These are phyloP conservation scores for Conoideocrella luteorostrata DNA, from an alignment of 2,329 filamentous ascomycete genomes.

Conservation along the genomic window DNA sequence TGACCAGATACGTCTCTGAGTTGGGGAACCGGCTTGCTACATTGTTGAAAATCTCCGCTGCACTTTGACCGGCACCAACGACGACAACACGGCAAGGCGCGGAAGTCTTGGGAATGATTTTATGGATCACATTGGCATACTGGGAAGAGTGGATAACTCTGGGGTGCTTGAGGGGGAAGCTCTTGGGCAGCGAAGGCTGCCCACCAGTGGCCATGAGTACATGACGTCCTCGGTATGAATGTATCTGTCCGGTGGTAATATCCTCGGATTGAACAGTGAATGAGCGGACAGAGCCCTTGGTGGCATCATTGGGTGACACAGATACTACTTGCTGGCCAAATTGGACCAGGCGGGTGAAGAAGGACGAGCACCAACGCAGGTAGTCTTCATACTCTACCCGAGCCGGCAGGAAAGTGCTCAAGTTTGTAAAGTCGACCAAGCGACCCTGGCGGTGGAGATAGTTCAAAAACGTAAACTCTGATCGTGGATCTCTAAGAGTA, in stretches of 20 bases:
- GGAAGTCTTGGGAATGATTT: constrained; percentile 50
- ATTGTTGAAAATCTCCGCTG: constrained; percentile 92
- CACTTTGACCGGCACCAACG: constrained; percentile 84
- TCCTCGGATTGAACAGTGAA: constrained; percentile 66
- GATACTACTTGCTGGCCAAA: constrained; percentile 75
- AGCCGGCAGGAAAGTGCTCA: constrained; percentile 80
- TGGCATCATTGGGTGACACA: constrained; percentile 50
- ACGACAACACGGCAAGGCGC: constrained; percentile 71
- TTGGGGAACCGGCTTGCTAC: constrained; percentile 78
- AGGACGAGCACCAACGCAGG: constrained; percentile 81
- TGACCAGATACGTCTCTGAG: constrained; percentile 68
- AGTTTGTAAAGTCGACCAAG: constrained; percentile 86
- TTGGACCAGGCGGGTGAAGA: constrained; percentile 65
- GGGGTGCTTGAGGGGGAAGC: constrained; percentile 62
- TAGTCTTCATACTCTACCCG: constrained; percentile 93
- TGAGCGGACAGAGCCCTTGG: constrained; percentile 44
- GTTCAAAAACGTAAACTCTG: constrained; percentile 91
- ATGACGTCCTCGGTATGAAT: constrained; percentile 53
- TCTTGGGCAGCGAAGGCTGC: constrained; percentile 62
- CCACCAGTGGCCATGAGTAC: constrained; percentile 56
- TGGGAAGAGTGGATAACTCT: constrained; percentile 83
- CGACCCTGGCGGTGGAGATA: constrained; percentile 77
- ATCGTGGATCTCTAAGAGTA: constrained; percentile 78
- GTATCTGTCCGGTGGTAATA: constrained; percentile 46
- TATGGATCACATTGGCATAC: constrained; percentile 61